These are phyloP conservation scores for Calonectria pteridis DNA, from an alignment of 2,329 filamentous ascomycete genomes.

Conservation along the genomic window DNA sequence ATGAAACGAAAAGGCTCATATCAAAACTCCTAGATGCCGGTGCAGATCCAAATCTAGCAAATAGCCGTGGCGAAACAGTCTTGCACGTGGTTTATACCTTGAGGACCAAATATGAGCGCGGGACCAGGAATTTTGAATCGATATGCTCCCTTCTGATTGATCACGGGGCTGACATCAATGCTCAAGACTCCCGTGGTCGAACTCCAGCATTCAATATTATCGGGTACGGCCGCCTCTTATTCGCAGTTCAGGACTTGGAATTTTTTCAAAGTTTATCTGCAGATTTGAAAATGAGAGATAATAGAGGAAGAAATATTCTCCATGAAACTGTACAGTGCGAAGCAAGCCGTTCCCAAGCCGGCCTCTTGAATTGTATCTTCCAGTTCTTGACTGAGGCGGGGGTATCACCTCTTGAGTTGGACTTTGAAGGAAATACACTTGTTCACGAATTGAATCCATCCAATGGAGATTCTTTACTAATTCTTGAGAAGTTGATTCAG, in stretches of 20 bases:
- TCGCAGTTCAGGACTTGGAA: background rate
- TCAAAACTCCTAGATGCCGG: background rate
- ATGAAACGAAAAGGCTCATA: background rate
- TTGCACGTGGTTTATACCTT: background rate
- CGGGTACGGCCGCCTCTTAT: background rate
- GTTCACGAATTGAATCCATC: conserved; percentile 24
- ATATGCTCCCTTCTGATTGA: background rate
- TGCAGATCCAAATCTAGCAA: background rate
- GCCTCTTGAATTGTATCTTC: background rate
- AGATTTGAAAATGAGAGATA: background rate
- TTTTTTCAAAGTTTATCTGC: background rate
- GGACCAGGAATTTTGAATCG: background rate
- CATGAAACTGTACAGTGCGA: background rate
- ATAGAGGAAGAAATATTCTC: background rate
- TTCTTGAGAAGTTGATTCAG: conserved; percentile 12
- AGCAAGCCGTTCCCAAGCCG: background rate
- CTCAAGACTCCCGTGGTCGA: background rate
- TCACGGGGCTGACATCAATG: background rate
- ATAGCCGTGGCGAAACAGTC: background rate
- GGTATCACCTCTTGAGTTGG: conserved; percentile 21
- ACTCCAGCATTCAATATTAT: background rate
- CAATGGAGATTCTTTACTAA: background rate
- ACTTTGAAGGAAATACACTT: conserved; percentile 33
- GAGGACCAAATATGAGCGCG: background rate
- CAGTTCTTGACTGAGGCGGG: background rate